These are phyloP conservation scores for Lactuca sativa DNA, from an alignment of 129 eudicot genomes.

Conservation along the genomic window DNA sequence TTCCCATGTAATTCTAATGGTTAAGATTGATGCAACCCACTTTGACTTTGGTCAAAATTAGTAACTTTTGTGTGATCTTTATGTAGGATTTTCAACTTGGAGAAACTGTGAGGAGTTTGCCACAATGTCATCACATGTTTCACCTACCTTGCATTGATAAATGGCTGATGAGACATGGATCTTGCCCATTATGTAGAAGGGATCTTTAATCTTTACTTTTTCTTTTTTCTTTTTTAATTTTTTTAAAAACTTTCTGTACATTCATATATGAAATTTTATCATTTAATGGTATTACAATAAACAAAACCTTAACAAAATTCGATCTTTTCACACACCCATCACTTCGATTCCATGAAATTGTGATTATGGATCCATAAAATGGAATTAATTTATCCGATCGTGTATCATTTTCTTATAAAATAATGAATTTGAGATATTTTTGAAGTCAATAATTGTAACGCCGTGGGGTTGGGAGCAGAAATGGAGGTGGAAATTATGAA, in stretches of 20 bases:
- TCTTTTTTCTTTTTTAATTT: background rate
- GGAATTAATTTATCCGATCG: background rate
- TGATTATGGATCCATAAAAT: background rate
- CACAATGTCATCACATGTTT: slow-evolving; percentile 94
- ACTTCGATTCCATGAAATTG: background rate
- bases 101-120: slow-evolving; percentile 83
- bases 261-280: slow-evolving; percentile 30
- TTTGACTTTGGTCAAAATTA: slow-evolving; percentile 10
- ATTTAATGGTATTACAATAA: slow-evolving; percentile 14
- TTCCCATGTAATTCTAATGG: background rate
- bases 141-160: slow-evolving; percentile 97
- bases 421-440: background rate
- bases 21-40: slow-evolving; percentile 11
- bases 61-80: background rate
- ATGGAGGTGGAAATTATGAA: background rate
- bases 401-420: background rate
- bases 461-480: background rate
- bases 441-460: background rate
- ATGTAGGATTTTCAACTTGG: slow-evolving; percentile 87
- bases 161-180: slow-evolving; percentile 92
- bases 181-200: slow-evolving; percentile 92
- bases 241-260: slow-evolving; percentile 28
- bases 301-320: background rate
- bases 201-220: slow-evolving; percentile 44
- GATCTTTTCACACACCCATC: background rate